These are phyloP conservation scores for Fusarium chuoi DNA, from an alignment of 2,329 filamentous ascomycete species.

Conservation along the genomic window DNA sequence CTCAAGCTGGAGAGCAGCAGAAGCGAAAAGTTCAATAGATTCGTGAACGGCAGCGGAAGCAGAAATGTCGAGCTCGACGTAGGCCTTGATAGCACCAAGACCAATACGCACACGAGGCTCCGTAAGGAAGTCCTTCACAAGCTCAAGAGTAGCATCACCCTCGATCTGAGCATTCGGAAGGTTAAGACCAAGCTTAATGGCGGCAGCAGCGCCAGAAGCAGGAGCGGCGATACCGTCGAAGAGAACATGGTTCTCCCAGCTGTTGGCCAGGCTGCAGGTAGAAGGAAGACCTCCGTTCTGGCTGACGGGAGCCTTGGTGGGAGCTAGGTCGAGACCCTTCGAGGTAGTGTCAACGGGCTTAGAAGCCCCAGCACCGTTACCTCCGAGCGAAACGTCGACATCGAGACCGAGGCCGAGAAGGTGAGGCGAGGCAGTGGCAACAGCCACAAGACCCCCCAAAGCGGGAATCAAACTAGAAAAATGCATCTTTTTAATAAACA, in stretches of 20 bases:
- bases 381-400: slow-evolving; percentile 1
- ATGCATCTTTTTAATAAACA: slow-evolving; percentile 21
- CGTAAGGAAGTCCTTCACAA: slow-evolving; percentile 54
- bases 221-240: slow-evolving; percentile 33
- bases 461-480: slow-evolving; percentile 29
- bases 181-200: slow-evolving; percentile 39
- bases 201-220: slow-evolving; percentile 24
- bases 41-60: slow-evolving; percentile 60
- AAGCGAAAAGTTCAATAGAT: slow-evolving; percentile 60
- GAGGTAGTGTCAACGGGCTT: background rate
- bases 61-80: slow-evolving; percentile 60
- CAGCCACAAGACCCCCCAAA: slow-evolving; percentile 31
- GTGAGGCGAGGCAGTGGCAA: slow-evolving; percentile 35
- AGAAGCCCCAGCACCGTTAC: background rate
- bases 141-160: slow-evolving; percentile 57
- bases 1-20: slow-evolving; percentile 51
- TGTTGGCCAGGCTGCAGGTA: slow-evolving; percentile 21
- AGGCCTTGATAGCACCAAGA: slow-evolving; percentile 62
- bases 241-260: slow-evolving; percentile 28
- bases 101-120: slow-evolving; percentile 56
- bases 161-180: slow-evolving; percentile 54
- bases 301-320: background rate
- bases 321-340: background rate
- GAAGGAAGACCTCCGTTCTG: background rate
- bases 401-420: slow-evolving; percentile 12